A percentile compares a stretch with the other conserved stretches of the same genome.
phyloP scores from a whole-genome alignment of 2,329 filamentous ascomycete genomes.

The Paraconiothyrium sp. region DNA sequence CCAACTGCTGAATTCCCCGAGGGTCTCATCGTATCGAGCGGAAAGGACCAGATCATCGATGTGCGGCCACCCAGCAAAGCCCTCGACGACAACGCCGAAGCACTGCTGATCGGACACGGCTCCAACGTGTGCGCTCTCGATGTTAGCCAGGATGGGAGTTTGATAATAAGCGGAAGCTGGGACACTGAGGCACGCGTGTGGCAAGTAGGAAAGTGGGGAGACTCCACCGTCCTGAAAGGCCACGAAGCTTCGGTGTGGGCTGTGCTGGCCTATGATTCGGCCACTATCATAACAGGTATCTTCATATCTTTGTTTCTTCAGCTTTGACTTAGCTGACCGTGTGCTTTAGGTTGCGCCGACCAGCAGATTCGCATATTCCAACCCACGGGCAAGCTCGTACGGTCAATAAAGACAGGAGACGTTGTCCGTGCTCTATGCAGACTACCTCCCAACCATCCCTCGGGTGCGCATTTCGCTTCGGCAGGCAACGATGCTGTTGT shows the following conservation, averaged over 20 bases:
- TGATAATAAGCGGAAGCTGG: conserved; percentile 92
- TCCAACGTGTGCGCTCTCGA: conserved; percentile 90
- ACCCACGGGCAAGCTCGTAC: conserved; percentile 68
- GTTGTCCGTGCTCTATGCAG: conserved; percentile 90
- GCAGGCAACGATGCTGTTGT: conserved; percentile 93
- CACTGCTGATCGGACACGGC: conserved; percentile 84
- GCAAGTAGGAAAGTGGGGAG: conserved; percentile 86
- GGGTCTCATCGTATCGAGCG: conserved; percentile 86
- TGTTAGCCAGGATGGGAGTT: conserved; percentile 74
- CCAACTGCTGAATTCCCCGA: conserved; percentile 75
- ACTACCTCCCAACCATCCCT: conserved; percentile 77
- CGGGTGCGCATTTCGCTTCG: conserved; percentile 90
- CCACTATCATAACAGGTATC: conserved; percentile 78
- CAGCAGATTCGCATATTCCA: conserved; percentile 87
- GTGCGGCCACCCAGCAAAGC: conserved; percentile 76
- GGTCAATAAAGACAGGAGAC: conserved; percentile 73
- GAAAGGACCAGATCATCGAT: conserved; percentile 92
- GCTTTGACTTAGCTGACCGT: conserved; percentile 15
- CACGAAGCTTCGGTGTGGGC: conserved; percentile 89
- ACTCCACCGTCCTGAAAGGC: conserved; percentile 73
- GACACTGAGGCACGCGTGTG: conserved; percentile 88
- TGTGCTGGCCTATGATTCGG: conserved; percentile 83
- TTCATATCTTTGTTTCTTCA: neutral
- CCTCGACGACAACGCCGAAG: conserved; percentile 80
- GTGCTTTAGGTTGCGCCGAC: conserved; percentile 77